Evolutionary conservation across 2,329 filamentous ascomycete genomes (phyloP).

Genomic region (Sordariomycetes sp.): DNA sequence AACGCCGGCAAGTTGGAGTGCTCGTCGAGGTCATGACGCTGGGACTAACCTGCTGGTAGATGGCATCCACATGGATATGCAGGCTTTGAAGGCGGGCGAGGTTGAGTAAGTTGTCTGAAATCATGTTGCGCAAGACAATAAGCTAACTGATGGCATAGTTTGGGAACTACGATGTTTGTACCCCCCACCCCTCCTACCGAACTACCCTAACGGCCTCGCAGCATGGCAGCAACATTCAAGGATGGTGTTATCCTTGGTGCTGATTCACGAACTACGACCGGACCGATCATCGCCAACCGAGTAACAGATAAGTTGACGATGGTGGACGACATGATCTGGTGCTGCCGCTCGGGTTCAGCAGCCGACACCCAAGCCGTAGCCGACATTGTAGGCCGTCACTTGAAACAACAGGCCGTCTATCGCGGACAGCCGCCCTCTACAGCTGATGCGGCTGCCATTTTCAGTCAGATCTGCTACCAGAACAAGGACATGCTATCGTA

Average conservation of each 20-base stretch:
- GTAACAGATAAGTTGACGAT: conserved; percentile 98
- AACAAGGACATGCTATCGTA: conserved; percentile 93
- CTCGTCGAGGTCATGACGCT: not conserved
- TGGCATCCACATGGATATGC: conserved; percentile 99
- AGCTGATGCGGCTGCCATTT: conserved; percentile 88
- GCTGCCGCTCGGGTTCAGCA: conserved; percentile 93
- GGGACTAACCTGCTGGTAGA: conserved; percentile 42
- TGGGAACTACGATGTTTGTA: conserved; percentile 93
- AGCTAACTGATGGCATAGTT: conserved; percentile 42
- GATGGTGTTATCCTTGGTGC: conserved; percentile 95
- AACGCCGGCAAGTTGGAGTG: conserved; percentile 49
- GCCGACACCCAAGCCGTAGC: conserved; percentile 97
- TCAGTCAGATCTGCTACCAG: conserved; percentile 95
- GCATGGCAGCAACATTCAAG: conserved; percentile 99
- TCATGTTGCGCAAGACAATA: not conserved
- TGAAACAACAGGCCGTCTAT: conserved; percentile 83
- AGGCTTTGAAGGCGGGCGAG: conserved; percentile 95
- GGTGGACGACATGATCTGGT: conserved; percentile 99
- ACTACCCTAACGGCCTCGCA: conserved; percentile 26
- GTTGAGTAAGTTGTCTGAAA: conserved; percentile 67
- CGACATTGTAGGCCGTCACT: conserved; percentile 94
- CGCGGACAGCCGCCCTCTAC: conserved; percentile 89
- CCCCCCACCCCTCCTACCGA: conserved; percentile 4
- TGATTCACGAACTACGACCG: conserved; percentile 94
- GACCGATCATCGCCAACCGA: conserved; percentile 96